Conservation (phyloP, 2,329 filamentous ascomycete species). For the Ophiocordyceps camponoti-floridani region DNA sequence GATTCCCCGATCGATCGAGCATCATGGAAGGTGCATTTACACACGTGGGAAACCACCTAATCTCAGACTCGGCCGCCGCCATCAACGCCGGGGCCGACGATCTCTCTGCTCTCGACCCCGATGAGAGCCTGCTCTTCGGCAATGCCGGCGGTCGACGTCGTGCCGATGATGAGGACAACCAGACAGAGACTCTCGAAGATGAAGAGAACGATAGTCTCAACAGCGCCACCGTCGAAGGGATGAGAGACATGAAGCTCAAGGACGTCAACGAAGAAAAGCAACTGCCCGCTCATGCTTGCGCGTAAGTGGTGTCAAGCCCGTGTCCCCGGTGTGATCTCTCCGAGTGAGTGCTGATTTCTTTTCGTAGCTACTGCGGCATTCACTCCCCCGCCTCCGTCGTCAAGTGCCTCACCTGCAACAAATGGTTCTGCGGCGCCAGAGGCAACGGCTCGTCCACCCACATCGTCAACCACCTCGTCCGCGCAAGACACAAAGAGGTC, state of each 20-base stretch:
- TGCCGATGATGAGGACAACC: constrained; percentile 79
- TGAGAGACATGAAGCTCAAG: constrained; percentile 43
- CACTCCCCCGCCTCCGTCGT: constrained; percentile 91
- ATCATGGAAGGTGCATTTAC: constrained; percentile 78
- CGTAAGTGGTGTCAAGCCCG: constrained; percentile 38
- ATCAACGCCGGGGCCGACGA: constrained; percentile 78
- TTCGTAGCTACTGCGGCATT: constrained; percentile 78
- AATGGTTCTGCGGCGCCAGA: constrained; percentile 97
- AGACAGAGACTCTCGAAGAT: constrained; percentile 66
- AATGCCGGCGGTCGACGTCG: constrained; percentile 46
- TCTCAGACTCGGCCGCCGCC: constrained; percentile 66
- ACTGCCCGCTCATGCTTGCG: constrained; percentile 86
- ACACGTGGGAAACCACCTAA: constrained; percentile 70
- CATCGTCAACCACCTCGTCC: constrained; percentile 94
- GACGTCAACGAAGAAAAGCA: constrained; percentile 66
- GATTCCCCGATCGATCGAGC: constrained; percentile 2
- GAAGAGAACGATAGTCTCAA: constrained; percentile 63
- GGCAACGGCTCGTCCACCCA: constrained; percentile 94
- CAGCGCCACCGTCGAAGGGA: constrained; percentile 63
- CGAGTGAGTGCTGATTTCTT: background rate
- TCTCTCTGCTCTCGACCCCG: constrained; percentile 50
- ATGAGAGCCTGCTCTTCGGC: constrained; percentile 66
- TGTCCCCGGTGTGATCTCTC: too few relatives aligned
- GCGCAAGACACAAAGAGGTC: constrained; percentile 95
- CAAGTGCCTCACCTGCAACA: constrained; percentile 87